Percentiles rank a stretch among this genome's conserved stretches.
phyloP scores from a whole-genome alignment of 257 asterid species.

The Primulina eburnea region DNA sequence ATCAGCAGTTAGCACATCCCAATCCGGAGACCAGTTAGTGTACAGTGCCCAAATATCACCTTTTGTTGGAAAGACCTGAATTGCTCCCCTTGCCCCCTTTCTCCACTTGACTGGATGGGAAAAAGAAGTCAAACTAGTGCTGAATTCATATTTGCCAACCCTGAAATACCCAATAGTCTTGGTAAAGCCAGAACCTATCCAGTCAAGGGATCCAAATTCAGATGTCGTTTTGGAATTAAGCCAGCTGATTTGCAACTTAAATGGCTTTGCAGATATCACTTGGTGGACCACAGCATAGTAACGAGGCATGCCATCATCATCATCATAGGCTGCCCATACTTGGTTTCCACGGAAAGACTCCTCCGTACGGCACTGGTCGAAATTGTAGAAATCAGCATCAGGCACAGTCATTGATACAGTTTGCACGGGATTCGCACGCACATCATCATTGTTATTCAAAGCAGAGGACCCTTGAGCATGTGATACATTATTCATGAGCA shows the following conservation, averaged over 20 bases:
- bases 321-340: conserved; percentile 52
- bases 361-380: conserved; percentile 40
- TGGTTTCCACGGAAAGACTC: conserved; percentile 34
- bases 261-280: conserved; percentile 33
- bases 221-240: conserved; percentile 33
- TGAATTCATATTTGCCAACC: conserved; percentile 39
- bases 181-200: conserved; percentile 44
- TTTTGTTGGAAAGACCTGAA: conserved; percentile 53
- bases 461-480: conserved; percentile 26
- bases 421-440: conserved; percentile 28
- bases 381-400: conserved; percentile 46
- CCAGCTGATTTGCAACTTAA: conserved; percentile 38
- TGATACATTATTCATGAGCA: conserved; percentile 1
- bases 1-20: conserved; percentile 53
- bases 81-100: conserved; percentile 51
- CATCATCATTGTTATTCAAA: conserved; percentile 23
- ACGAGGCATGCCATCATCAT: conserved; percentile 56
- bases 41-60: conserved; percentile 81
- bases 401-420: conserved; percentile 47
- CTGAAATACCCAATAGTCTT: conserved; percentile 61
- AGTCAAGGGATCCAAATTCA: conserved; percentile 32
- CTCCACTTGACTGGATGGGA: conserved; percentile 61
- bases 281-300: conserved; percentile 36
- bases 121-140: conserved; percentile 40
- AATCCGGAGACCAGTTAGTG: conserved; percentile 64